Evolutionary conservation across 768 basidiomycete genomes (phyloP), one percentile per base, ranked within the genome.

Genomic region (Lactifluus hygrophoroides): DNA sequence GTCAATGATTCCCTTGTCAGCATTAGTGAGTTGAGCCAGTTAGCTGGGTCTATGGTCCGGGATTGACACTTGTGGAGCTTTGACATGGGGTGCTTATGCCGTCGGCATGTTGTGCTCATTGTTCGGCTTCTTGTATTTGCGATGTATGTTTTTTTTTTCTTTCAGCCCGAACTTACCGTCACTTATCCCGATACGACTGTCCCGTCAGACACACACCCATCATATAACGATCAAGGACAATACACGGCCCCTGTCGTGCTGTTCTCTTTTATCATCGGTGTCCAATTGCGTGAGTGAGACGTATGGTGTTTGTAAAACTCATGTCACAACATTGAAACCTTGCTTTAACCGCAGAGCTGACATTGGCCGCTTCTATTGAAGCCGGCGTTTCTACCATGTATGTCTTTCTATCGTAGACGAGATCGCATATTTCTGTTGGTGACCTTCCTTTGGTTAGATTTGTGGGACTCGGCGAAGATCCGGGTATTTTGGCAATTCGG

Each of bases 311-410:
- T 19, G n/a, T 28, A 23, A 44, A 37, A 43, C n/a, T 51, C 66
- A 63, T 21, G 25, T 25, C 11, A 28, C 54, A 55, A 35, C 48
- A 16, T 23, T 30, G 32, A 13, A 45, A 50, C 44, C 14, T 46
- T 38, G 19, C 45, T 45, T 44, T 44, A 56, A 57, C 55, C 30
- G 34, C 60, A 88, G 86, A 81, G 16, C 69, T 86, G 60, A 88
- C 86, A 6, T 72, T 88, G 60, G 80, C 82, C 2, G 84, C 85
- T 13, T 82, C 86, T 3, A 83, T 90, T 64, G 89, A 92, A 67
- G 89, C 88, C 14, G 91, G 90, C 50, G 90, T 93, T 1, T 91
- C 89, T 2, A 92, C 90, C 2, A 90, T 92, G 83, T 89, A 69
- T 62, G 80, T 67, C 21, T 32, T 21, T 27, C 35, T 28, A 16